Percentiles rank a stretch among this genome's conserved stretches.
Conservation (phyloP, 2,329 filamentous ascomycete species). For the Alternaria gansuensis region DNA sequence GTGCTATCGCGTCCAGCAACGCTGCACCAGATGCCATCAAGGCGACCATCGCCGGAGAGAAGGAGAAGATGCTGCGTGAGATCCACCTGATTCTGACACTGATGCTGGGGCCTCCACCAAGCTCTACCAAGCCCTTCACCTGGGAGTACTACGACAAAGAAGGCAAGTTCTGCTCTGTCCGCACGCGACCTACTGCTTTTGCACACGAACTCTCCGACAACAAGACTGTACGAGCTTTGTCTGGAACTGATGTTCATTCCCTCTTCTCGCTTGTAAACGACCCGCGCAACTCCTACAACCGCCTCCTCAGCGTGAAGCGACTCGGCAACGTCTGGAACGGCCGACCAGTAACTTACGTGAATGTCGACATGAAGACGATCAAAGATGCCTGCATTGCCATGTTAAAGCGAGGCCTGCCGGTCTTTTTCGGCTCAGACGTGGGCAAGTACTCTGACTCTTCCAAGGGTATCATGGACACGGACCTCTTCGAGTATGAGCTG, state of each 20-base stretch:
- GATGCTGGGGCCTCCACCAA: constrained; percentile 80
- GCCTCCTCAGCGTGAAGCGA: constrained; percentile 76
- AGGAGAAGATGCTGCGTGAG: constrained; percentile 79
- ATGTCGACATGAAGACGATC: constrained; percentile 76
- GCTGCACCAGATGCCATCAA: constrained; percentile 50
- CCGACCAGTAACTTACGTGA: constrained; percentile 79
- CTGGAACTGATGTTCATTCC: constrained; percentile 67
- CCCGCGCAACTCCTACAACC: constrained; percentile 77
- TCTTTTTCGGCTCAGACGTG: constrained; percentile 91
- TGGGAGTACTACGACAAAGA: constrained; percentile 82
- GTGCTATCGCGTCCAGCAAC: constrained; percentile 61
- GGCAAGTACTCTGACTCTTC: constrained; percentile 77
- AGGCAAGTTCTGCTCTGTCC: constrained; percentile 69
- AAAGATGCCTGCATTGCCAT: constrained; percentile 78
- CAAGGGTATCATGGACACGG: constrained; percentile 81
- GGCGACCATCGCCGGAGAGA: constrained; percentile 61
- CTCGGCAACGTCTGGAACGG: constrained; percentile 85
- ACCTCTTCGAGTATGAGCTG: constrained; percentile 79
- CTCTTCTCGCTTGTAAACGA: constrained; percentile 88
- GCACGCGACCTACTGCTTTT: constrained; percentile 74
- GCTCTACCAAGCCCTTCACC: constrained; percentile 72
- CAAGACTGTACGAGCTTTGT: constrained; percentile 66
- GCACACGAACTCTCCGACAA: constrained; percentile 71
- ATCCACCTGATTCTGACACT: constrained; percentile 84
- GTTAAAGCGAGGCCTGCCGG: constrained; percentile 78